Evolutionary conservation across 2,329 filamentous ascomycete species (phyloP).

Genomic region (Amylocarpus encephaloides): DNA sequence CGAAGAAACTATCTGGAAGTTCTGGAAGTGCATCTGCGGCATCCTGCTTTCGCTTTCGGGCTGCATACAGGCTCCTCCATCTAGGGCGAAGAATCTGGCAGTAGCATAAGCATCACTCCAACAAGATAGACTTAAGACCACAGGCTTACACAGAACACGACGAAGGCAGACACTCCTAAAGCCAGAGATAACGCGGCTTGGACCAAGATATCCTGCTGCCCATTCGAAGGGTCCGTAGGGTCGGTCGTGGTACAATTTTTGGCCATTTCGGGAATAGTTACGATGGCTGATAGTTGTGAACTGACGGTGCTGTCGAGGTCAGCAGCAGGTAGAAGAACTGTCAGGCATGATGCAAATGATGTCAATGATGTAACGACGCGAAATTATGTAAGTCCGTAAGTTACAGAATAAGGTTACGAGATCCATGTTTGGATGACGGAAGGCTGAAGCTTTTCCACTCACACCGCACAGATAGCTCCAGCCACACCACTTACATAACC

Average conservation of each 20-base stretch:
- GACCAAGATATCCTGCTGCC: constrained; percentile 35
- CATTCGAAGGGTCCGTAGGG: constrained; percentile 24
- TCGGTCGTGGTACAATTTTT: constrained; percentile 23
- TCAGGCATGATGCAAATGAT: neutral
- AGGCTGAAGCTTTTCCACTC: too few relatives aligned
- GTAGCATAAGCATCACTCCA: neutral
- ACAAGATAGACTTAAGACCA: neutral
- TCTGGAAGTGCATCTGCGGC: constrained; percentile 58
- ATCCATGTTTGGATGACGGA: too few relatives aligned
- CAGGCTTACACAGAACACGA: constrained; percentile 64
- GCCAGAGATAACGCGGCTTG: constrained; percentile 68
- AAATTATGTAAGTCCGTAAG: too few relatives aligned
- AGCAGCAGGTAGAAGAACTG: neutral
- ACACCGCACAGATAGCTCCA: neutral
- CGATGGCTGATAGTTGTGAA: too few relatives aligned
- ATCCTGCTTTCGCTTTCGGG: constrained; percentile 70
- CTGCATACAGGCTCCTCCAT: constrained; percentile 88
- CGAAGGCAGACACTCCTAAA: constrained; percentile 64
- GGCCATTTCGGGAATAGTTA: neutral
- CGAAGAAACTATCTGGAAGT: constrained; percentile 78
- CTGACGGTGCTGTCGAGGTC: too few relatives aligned
- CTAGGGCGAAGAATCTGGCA: constrained; percentile 74
- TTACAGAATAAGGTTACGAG: too few relatives aligned
- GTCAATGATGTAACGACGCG: neutral
- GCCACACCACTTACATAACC: neutral